These are phyloP conservation scores for Jamesozyma lodderae DNA, from an alignment of 805 yeast genomes.

Conservation along the genomic window DNA sequence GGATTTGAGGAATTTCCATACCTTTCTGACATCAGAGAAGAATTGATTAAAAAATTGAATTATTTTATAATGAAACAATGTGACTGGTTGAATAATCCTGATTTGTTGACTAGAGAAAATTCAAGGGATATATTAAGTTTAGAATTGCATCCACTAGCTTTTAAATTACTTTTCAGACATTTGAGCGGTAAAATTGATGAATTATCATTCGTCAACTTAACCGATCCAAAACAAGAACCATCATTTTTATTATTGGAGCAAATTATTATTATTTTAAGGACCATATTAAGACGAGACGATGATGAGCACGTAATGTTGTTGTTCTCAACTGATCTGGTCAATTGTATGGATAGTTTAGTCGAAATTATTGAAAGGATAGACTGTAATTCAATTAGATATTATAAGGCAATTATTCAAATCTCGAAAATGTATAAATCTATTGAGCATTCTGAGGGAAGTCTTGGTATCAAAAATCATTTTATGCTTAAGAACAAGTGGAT, in stretches of 20 bases:
- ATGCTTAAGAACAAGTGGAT: conserved; percentile 39
- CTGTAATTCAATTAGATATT: conserved; percentile 12
- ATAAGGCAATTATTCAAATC: conserved; percentile 21
- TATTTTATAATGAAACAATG: conserved; percentile 43
- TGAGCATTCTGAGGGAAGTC: conserved; percentile 14
- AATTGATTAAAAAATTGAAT: conserved; percentile 31
- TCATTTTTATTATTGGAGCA: conserved; percentile 38
- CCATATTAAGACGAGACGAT: conserved; percentile 25
- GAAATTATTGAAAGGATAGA: conserved; percentile 14
- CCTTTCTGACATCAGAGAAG: conserved; percentile 17
- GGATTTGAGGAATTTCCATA: conserved; percentile 7
- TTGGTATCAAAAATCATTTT: conserved; percentile 34
- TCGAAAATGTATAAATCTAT: conserved; percentile 22
- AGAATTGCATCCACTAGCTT: conserved; percentile 50
- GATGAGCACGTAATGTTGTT: conserved; percentile 19
- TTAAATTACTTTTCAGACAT: conserved; percentile 37
- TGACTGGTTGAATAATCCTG: conserved; percentile 36
- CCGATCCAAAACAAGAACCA: conserved; percentile 11
- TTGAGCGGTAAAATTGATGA: conserved; percentile 31
- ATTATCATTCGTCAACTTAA: conserved; percentile 15
- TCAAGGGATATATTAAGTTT: conserved; percentile 58
- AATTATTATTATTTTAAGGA: conserved; percentile 36
- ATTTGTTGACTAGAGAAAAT: conserved; percentile 51
- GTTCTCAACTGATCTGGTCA: conserved; percentile 26
- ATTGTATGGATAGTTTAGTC: conserved; percentile 25